Conservation (phyloP, 345 rosid species). For the Aurinia saxatilis region DNA sequence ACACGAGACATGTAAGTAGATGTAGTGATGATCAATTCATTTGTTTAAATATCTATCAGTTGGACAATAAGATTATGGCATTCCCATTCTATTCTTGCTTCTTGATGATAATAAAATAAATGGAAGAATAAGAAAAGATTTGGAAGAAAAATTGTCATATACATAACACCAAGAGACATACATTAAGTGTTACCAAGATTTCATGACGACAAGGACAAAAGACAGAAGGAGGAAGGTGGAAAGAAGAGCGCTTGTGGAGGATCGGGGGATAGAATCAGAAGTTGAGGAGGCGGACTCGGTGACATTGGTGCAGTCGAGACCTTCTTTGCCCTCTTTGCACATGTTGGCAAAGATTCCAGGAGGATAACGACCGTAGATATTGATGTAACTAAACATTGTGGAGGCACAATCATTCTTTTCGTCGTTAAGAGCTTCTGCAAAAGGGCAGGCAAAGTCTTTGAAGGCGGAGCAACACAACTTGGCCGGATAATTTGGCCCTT, state of each 20-base stretch:
- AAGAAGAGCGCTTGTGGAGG: constrained; percentile 4
- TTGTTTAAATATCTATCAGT: neutral
- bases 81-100: neutral
- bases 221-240: constrained; percentile 11
- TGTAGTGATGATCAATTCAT: constrained; percentile 1
- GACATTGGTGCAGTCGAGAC: constrained; percentile 43
- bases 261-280: constrained; percentile 18
- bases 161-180: constrained; percentile 1
- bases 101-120: neutral
- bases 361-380: constrained; percentile 63
- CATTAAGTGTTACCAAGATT: neutral
- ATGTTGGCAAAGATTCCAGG: constrained; percentile 64
- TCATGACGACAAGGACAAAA: constrained; percentile 4
- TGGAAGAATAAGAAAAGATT: too few relatives aligned
- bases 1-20: neutral
- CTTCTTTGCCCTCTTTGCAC: constrained; percentile 48
- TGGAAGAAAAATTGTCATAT: too few relatives aligned
- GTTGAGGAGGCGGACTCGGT: neutral
- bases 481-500: constrained; percentile 62
- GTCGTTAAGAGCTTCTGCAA: constrained; percentile 43
- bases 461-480: constrained; percentile 47
- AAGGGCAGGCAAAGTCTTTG: constrained; percentile 61
- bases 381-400: constrained; percentile 86
- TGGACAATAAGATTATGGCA: constrained; percentile 10
- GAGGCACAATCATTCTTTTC: constrained; percentile 44